These are phyloP conservation scores for Papiliotrema nemorosa DNA, from an alignment of 1,284 basidiomycete species.

Conservation along the genomic window DNA sequence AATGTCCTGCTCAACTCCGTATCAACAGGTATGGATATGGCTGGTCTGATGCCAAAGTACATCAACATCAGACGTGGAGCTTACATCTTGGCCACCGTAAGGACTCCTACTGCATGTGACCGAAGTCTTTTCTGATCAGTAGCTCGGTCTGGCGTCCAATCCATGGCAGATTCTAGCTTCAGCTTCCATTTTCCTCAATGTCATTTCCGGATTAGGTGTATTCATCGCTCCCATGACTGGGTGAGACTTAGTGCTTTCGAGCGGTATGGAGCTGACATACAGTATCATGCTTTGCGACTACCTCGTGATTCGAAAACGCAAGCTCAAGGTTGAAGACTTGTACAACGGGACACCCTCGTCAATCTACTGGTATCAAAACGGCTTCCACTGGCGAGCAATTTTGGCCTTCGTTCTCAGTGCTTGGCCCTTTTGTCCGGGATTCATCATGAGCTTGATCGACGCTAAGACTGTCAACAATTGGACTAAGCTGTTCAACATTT, in stretches of 20 bases:
- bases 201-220: slow-evolving; percentile 41
- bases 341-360: slow-evolving; percentile 17
- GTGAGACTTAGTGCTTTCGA: neutral
- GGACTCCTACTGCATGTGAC: neutral
- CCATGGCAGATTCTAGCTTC: slow-evolving; percentile 47
- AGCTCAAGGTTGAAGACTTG: slow-evolving; percentile 42
- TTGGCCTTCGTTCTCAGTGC: slow-evolving; percentile 18
- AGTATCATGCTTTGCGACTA: slow-evolving; percentile 49
- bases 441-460: slow-evolving; percentile 21
- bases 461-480: slow-evolving; percentile 13
- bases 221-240: slow-evolving; percentile 45
- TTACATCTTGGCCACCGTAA: slow-evolving; percentile 34
- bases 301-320: slow-evolving; percentile 44
- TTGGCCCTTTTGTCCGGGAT: slow-evolving; percentile 23
- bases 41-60: slow-evolving; percentile 33
- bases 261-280: neutral
- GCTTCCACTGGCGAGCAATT: slow-evolving; percentile 30
- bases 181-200: slow-evolving; percentile 42
- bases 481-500: slow-evolving; percentile 29
- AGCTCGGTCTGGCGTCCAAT: slow-evolving; percentile 38
- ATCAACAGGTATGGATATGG: slow-evolving; percentile 33
- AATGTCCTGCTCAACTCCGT: slow-evolving; percentile 28
- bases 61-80: slow-evolving; percentile 50
- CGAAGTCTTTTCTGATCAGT: neutral
- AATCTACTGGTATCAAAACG: slow-evolving; percentile 31